These are phyloP conservation scores for Amoebophrya sp. DNA, from an alignment of 169 alveolate species.

Conservation along the genomic window DNA sequence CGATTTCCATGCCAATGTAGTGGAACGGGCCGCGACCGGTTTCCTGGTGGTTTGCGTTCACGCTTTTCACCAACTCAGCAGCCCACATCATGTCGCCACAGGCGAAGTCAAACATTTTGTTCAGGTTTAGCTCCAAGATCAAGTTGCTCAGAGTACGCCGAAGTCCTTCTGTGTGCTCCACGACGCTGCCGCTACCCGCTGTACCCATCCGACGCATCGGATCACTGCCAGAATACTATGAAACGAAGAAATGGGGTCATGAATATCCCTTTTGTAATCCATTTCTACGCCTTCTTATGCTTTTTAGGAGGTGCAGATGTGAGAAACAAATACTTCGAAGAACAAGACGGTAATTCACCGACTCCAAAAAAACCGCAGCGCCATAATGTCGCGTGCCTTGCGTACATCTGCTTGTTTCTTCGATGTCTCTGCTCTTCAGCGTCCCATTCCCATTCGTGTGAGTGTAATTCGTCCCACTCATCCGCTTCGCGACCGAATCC, in stretches of 20 bases:
- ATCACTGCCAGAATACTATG: background rate
- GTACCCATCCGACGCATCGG: background rate
- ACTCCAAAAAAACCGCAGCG: no score
- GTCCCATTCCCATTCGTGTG: background rate
- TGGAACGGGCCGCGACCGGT: background rate
- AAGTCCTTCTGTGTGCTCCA: background rate
- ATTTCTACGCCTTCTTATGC: no score
- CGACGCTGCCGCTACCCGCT: background rate
- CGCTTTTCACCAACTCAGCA: background rate
- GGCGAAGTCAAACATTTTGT: background rate
- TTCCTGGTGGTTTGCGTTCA: background rate
- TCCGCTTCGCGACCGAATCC: background rate
- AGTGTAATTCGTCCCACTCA: background rate
- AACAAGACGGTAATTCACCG: no score
- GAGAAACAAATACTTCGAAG: no score
- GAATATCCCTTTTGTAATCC: no score
- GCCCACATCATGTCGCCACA: slow-evolving; percentile 22
- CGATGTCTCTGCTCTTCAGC: background rate
- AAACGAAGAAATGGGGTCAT: no score
- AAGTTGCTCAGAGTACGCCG: background rate
- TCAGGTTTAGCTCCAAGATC: background rate
- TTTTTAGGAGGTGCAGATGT: no score
- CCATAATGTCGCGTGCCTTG: background rate
- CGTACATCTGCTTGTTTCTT: background rate
- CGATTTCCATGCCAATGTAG: slow-evolving; percentile 3